Percentiles rank a stretch among this genome's conserved stretches.
Evolutionary conservation across 495 filamentous ascomycete genomes (phyloP).

Genomic region (Trichoderma reesei): DNA sequence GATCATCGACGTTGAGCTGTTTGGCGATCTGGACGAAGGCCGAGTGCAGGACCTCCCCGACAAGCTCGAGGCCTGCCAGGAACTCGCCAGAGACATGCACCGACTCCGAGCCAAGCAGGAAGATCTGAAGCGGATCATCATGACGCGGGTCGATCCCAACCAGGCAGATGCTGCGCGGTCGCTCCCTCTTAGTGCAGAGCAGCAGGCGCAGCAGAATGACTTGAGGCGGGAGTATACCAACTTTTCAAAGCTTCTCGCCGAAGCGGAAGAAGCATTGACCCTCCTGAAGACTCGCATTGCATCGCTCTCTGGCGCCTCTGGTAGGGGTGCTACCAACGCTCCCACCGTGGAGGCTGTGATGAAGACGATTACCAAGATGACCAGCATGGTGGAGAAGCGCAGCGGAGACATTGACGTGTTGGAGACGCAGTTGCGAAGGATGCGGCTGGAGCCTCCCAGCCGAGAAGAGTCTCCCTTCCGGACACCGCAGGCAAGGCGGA

Average conservation of each 20-base stretch:
- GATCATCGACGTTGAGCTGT: conserved; percentile 46
- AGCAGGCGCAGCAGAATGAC: conserved; percentile 71
- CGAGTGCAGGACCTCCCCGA: conserved; percentile 52
- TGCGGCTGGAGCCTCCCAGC: conserved; percentile 48
- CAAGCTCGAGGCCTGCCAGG: conserved; percentile 50
- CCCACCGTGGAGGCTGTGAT: conserved; percentile 89
- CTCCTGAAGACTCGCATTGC: conserved; percentile 74
- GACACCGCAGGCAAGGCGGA: conserved; percentile 44
- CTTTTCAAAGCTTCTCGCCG: conserved; percentile 61
- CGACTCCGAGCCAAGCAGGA: conserved; percentile 58
- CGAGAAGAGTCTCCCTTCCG: conserved; percentile 51
- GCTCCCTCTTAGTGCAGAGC: conserved; percentile 72
- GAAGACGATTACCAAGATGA: conserved; percentile 86
- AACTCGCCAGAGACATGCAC: conserved; percentile 54
- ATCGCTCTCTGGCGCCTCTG: conserved; percentile 35
- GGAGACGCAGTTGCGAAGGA: conserved; percentile 69
- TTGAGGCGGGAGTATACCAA: conserved; percentile 58
- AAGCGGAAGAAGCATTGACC: conserved; percentile 72
- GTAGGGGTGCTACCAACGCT: conserved; percentile 30
- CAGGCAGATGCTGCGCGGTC: conserved; percentile 46
- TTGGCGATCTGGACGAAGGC: conserved; percentile 50
- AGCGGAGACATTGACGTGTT: conserved; percentile 82
- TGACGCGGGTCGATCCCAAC: conserved; percentile 52
- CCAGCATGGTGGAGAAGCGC: conserved; percentile 74
- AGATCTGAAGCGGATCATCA: conserved; percentile 62